phyloP scores from a whole-genome alignment of 2,329 filamentous ascomycete genomes.

The Gremmenia infestans region DNA sequence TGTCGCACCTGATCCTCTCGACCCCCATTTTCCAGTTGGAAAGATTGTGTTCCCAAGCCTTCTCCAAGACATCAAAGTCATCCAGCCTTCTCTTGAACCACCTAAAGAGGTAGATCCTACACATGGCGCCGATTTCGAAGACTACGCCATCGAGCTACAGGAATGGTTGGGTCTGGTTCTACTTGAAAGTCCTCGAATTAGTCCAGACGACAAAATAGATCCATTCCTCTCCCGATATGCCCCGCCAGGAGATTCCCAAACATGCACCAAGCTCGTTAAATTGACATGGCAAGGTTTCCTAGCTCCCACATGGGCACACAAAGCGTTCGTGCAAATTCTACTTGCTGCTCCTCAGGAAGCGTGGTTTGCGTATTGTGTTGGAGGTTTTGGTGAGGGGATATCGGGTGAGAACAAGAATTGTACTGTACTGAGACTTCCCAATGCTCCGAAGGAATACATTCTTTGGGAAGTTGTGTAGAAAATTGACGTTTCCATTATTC shows the following conservation, averaged over 20 bases:
- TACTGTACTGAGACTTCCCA: slow-evolving; percentile 48
- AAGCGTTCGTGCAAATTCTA: slow-evolving; percentile 40
- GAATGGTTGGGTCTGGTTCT: slow-evolving; percentile 71
- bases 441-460: slow-evolving; percentile 48
- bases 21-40: slow-evolving; percentile 39
- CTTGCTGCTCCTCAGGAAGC: slow-evolving; percentile 41
- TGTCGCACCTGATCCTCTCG: slow-evolving; percentile 45
- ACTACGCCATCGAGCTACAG: slow-evolving; percentile 58
- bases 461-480: slow-evolving; percentile 50
- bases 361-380: slow-evolving; percentile 54
- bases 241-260: slow-evolving; percentile 38
- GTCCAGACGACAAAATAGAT: slow-evolving; percentile 55
- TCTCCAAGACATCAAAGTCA: slow-evolving; percentile 28
- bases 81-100: slow-evolving; percentile 27
- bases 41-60: slow-evolving; percentile 34
- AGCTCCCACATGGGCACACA: slow-evolving; percentile 46
- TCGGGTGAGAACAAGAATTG: slow-evolving; percentile 44
- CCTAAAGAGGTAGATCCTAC: slow-evolving; percentile 28
- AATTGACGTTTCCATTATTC: slow-evolving; percentile 38
- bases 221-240: slow-evolving; percentile 64
- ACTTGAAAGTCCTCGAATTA: slow-evolving; percentile 60
- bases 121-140: slow-evolving; percentile 51
- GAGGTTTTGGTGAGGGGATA: slow-evolving; percentile 44
- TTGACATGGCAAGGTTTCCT: slow-evolving; percentile 58
- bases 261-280: slow-evolving; percentile 37